A percentile compares a stretch with the other conserved stretches of the same genome.
Conservation (phyloP, 306 rosid genomes). For the Cotoneaster glaucophyllus region DNA sequence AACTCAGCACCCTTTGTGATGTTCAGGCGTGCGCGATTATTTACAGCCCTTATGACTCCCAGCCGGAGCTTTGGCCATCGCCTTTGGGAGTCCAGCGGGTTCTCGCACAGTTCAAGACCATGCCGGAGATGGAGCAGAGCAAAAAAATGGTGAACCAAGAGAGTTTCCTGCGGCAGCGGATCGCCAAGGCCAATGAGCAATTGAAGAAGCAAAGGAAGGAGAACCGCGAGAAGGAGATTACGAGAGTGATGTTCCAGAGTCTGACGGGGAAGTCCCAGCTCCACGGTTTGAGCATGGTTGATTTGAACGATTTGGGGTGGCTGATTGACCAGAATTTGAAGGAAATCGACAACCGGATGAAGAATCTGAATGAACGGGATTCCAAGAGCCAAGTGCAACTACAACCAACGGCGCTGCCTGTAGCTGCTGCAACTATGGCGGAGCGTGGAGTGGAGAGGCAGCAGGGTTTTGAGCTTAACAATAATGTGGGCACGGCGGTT, state of each 20-base stretch:
- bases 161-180: conserved; percentile 20
- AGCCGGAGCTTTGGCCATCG: conserved; percentile 45
- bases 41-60: conserved; percentile 34
- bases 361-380: background rate
- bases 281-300: conserved; percentile 5
- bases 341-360: conserved; percentile 14
- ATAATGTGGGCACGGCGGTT: background rate
- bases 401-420: background rate
- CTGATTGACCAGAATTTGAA: conserved; percentile 23
- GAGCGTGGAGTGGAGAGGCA: background rate
- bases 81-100: conserved; percentile 17
- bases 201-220: conserved; percentile 20
- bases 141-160: conserved; percentile 32
- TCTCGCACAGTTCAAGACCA: conserved; percentile 16
- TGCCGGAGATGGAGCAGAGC: conserved; percentile 27
- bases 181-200: conserved; percentile 14
- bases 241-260: conserved; percentile 13
- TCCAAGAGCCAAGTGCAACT: background rate
- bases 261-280: background rate
- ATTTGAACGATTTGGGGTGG: conserved; percentile 25
- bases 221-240: conserved; percentile 22
- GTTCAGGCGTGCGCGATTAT: conserved; percentile 47
- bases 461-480: background rate
- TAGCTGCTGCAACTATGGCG: background rate
- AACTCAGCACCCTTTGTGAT: conserved; percentile 44